These are phyloP conservation scores for Umbelopsis sp. DNA, from an alignment of 192 early-diverging fungal species.

Conservation along the genomic window DNA sequence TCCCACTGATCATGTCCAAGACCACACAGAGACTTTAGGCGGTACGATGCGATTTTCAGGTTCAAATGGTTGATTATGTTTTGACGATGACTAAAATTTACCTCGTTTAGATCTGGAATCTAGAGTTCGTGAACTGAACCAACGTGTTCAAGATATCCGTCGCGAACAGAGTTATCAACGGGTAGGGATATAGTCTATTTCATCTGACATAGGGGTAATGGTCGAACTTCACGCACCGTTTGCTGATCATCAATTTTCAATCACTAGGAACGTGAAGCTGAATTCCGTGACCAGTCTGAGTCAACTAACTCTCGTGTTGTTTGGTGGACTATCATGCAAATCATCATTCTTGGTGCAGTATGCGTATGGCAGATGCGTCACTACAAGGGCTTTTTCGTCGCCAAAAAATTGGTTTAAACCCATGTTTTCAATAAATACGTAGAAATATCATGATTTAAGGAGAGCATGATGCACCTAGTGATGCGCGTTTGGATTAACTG, in stretches of 20 bases:
- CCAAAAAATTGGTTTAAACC: conserved; percentile 86
- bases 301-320: conserved; percentile 82
- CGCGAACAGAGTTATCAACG: conserved; percentile 90
- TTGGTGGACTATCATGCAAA: conserved; percentile 86
- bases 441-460: background rate
- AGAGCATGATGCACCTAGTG: background rate
- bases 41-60: conserved; percentile 25
- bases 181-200: conserved; percentile 47
- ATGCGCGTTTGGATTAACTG: background rate
- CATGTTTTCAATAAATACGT: conserved; percentile 24
- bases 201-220: conserved; percentile 11
- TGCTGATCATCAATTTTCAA: conserved; percentile 4
- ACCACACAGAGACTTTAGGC: conserved; percentile 39
- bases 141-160: conserved; percentile 78
- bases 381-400: conserved; percentile 82
- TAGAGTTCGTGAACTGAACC: conserved; percentile 81
- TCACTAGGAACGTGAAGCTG: conserved; percentile 79
- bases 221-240: too few species aligned
- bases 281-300: conserved; percentile 89
- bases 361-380: conserved; percentile 90
- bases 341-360: conserved; percentile 72
- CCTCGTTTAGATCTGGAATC: conserved; percentile 61
- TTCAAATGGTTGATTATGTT: background rate
- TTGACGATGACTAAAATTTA: conserved; percentile 2
- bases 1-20: conserved; percentile 36